A percentile compares a stretch with the other conserved stretches of the same genome.
Evolutionary conservation across 495 filamentous ascomycete species (phyloP).

Genomic region (Neohortaea acidophila): DNA sequence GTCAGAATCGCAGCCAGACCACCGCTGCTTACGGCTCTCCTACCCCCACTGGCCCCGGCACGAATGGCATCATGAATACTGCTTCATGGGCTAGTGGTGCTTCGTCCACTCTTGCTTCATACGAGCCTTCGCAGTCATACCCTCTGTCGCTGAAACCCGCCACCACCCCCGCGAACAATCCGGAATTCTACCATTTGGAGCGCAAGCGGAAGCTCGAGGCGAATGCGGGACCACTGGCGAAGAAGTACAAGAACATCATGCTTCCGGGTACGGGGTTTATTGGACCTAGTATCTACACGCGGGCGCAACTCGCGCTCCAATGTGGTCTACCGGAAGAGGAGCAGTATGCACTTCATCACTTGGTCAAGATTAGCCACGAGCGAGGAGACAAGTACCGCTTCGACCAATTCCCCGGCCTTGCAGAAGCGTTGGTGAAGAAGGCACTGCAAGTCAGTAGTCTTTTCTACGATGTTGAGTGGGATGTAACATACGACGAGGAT

Average conservation of each 20-base stretch:
- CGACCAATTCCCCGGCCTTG: slow-evolving; percentile 75
- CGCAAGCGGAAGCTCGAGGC: slow-evolving; percentile 23
- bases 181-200: slow-evolving; percentile 40
- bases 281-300: slow-evolving; percentile 76
- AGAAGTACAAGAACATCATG: slow-evolving; percentile 34
- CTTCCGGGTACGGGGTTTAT: slow-evolving; percentile 44
- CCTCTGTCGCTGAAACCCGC: slow-evolving; percentile 52
- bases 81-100: slow-evolving; percentile 19
- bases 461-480: slow-evolving; percentile 72
- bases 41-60: slow-evolving; percentile 22
- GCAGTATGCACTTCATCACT: slow-evolving; percentile 73
- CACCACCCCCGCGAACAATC: slow-evolving; percentile 53
- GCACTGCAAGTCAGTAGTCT: slow-evolving; percentile 55
- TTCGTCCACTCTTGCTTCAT: slow-evolving; percentile 40
- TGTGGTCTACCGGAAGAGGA: slow-evolving; percentile 69
- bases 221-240: slow-evolving; percentile 13
- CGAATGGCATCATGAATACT: slow-evolving; percentile 17
- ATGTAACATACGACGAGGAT: slow-evolving; percentile 51
- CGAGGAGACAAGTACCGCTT: slow-evolving; percentile 91
- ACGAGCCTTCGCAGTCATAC: slow-evolving; percentile 41
- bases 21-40: slow-evolving; percentile 26
- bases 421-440: slow-evolving; percentile 76
- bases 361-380: slow-evolving; percentile 91
- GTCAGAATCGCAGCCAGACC: slow-evolving; percentile 43
- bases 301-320: slow-evolving; percentile 60